Conservation (phyloP, 257 asterid genomes). For the Ballota nigra region DNA sequence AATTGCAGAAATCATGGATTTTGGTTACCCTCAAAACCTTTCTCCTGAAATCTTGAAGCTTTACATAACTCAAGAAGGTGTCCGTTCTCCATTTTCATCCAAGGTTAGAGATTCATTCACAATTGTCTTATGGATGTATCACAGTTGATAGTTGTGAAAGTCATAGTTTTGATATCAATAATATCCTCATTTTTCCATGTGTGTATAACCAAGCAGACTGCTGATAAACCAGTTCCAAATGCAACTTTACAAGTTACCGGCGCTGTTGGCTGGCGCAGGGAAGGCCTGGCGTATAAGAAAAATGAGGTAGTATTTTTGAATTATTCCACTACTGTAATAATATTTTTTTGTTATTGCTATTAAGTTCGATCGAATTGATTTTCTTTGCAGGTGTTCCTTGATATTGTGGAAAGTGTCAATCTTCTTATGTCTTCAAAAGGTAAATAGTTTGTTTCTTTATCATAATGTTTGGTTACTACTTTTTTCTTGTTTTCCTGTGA, state of each 20-base stretch:
- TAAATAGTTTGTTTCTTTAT: constrained; percentile 19
- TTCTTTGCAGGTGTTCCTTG: constrained; percentile 79
- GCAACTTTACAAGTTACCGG: constrained; percentile 99
- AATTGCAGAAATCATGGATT: constrained; percentile 93
- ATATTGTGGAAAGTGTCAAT: constrained; percentile 97
- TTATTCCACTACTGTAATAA: background rate
- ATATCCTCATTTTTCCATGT: constrained; percentile 22
- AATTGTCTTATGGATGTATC: constrained; percentile 10
- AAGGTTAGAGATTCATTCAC: constrained; percentile 54
- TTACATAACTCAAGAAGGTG: constrained; percentile 98
- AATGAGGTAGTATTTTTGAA: constrained; percentile 67
- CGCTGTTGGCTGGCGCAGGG: constrained; percentile 99
- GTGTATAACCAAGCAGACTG: constrained; percentile 47
- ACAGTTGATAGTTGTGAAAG: background rate
- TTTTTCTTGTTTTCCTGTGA: constrained; percentile 16
- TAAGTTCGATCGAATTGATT: constrained; percentile 12
- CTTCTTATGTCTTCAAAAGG: constrained; percentile 99
- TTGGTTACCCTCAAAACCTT: constrained; percentile 98
- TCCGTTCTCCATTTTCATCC: constrained; percentile 96
- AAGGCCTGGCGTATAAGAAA: constrained; percentile 93
- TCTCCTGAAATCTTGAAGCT: constrained; percentile 99
- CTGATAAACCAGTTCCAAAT: constrained; percentile 94
- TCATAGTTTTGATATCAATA: background rate
- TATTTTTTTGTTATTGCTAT: constrained; percentile 2
- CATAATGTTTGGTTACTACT: background rate